Evolutionary conservation across 2,329 filamentous ascomycete genomes (phyloP).

Genomic region (Colletotrichum lupini): DNA sequence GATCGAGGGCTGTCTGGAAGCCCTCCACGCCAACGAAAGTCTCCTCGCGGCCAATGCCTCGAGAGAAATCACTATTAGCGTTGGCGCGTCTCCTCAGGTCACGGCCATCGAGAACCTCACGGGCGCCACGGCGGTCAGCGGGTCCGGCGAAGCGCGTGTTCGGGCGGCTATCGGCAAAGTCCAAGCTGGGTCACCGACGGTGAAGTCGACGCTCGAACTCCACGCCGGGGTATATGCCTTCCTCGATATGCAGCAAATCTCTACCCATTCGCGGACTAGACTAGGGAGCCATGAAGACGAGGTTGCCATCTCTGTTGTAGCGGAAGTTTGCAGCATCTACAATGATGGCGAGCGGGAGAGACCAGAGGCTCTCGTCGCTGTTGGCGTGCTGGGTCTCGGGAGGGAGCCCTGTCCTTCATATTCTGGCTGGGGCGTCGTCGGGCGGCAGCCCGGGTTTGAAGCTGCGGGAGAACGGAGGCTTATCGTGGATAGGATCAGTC

Average conservation of each 20-base stretch:
- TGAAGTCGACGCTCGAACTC: constrained; percentile 58
- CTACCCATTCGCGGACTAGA: constrained; percentile 57
- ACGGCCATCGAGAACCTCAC: constrained; percentile 42
- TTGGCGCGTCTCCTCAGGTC: constrained; percentile 47
- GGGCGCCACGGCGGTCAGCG: background rate
- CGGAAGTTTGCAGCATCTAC: constrained; percentile 72
- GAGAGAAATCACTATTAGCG: constrained; percentile 41
- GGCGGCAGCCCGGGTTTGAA: constrained; percentile 44
- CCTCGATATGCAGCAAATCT: constrained; percentile 73
- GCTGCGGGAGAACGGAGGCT: constrained; percentile 42
- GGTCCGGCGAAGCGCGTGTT: constrained; percentile 3
- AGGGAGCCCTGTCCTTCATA: constrained; percentile 71
- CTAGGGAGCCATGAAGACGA: constrained; percentile 49
- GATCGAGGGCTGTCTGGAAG: constrained; percentile 44
- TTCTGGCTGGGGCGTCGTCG: constrained; percentile 69
- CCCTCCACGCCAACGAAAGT: constrained; percentile 28
- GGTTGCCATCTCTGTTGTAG: constrained; percentile 67
- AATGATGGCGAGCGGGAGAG: constrained; percentile 45
- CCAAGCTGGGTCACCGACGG: background rate
- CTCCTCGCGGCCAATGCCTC: constrained; percentile 33
- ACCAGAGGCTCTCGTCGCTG: constrained; percentile 66
- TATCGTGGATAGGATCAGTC: constrained; percentile 70
- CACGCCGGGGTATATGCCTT: constrained; percentile 75
- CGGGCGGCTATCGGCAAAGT: background rate
- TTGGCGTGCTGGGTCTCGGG: constrained; percentile 68